Evolutionary conservation across 805 yeast genomes (phyloP).

Genomic region (Hanseniaspora lindneri): DNA sequence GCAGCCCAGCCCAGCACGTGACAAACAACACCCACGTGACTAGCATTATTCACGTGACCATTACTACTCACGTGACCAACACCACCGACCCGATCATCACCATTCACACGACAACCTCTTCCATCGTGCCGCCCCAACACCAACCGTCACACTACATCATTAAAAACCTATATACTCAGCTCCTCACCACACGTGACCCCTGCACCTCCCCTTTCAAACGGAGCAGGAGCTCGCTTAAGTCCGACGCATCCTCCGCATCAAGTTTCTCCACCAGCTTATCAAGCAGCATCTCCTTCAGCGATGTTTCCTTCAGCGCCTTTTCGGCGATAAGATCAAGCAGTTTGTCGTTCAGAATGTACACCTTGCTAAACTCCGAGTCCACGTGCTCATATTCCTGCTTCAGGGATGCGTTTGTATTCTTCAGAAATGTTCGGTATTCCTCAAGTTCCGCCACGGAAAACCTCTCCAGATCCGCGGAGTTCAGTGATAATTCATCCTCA

Average conservation of each 20-base stretch:
- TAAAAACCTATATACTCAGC: too few relatives aligned
- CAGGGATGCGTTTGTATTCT: neutral
- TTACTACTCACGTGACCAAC: too few relatives aligned
- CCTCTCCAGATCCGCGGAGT: too few relatives aligned
- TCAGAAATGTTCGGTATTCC: neutral
- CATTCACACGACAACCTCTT: too few relatives aligned
- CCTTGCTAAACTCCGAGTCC: neutral
- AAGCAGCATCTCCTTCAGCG: neutral
- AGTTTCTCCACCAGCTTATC: neutral
- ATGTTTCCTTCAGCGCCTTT: neutral
- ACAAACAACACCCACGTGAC: too few relatives aligned
- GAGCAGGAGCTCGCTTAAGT: neutral
- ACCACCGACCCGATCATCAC: too few relatives aligned
- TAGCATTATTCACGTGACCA: too few relatives aligned
- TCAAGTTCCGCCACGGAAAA: neutral
- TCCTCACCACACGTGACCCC: too few relatives aligned
- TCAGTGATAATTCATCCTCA: neutral
- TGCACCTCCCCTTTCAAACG: too few relatives aligned
- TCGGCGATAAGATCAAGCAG: neutral
- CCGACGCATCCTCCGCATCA: neutral
- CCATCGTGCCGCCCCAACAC: too few relatives aligned
- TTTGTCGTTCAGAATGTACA: constrained; percentile 2
- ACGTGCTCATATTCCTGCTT: neutral
- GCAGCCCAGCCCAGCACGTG: too few relatives aligned
- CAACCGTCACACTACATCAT: too few relatives aligned